Evolutionary conservation across 768 basidiomycete genomes (phyloP), one percentile per base, ranked within the genome.

Genomic region (Phlebiopsis gigantea): DNA sequence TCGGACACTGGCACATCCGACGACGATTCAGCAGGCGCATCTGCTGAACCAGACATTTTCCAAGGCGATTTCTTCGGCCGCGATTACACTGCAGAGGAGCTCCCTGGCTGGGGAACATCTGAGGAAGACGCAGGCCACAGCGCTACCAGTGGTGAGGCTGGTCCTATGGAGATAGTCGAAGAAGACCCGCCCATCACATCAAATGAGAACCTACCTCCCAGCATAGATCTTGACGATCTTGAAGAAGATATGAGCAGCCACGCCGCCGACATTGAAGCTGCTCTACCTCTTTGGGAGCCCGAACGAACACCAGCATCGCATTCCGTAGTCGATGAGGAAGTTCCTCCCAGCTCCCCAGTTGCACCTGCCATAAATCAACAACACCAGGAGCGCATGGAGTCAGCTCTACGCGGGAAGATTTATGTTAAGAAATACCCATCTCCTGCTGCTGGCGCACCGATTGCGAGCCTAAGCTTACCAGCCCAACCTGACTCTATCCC

Each of bases 61-160:
- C n/a, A 55, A 28, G 60, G 60, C 29, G 60, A 61, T 43, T 58
- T 34, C 25, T 61, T 58, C 21, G 60, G 60, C 17, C 17, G 14
- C 43, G 44, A 34, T 5, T 58, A 61, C 24, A 22, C 12, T 9
- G 5, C 30, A 17, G 34, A 52, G 0, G 57, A 58, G 22, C 28
- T 61, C 14, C 48, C 47, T 4, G 46, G 48, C 17, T 50, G 48
- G 48, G 31, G 25, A 7, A 30, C 24, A 4, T 26, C 46, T 8
- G 22, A 14, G 24, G 15, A 22, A n/a, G n/a, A n/a, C n/a, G n/a
- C n/a, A n/a, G n/a, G n/a, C n/a, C n/a, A n/a, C n/a, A n/a, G n/a
- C n/a, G n/a, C n/a, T n/a, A n/a, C n/a, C n/a, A n/a, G n/a, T 39
- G 34, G 34, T 8, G 34, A 46, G 46, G 46, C 8, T 8, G 46